These are phyloP conservation scores for Trametes elegans DNA, from an alignment of 768 basidiomycete species.

Conservation along the genomic window DNA sequence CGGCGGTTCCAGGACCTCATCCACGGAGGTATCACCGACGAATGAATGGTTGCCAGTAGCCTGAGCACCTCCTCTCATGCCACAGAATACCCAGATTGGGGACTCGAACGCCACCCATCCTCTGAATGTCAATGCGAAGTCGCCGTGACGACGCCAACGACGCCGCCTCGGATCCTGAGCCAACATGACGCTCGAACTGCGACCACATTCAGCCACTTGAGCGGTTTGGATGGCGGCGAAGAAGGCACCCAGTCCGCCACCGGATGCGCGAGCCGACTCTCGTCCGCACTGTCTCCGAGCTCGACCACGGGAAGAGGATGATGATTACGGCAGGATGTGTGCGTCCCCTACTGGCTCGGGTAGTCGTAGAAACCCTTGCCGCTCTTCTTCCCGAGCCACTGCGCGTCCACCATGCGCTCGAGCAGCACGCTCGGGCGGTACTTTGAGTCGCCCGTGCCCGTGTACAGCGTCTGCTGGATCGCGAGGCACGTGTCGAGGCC, in stretches of 20 bases:
- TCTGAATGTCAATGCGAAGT: neutral
- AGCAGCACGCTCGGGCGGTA: constrained; percentile 90
- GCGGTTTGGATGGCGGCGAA: too few relatives aligned
- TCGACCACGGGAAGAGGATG: neutral
- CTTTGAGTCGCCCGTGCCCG: constrained; percentile 90
- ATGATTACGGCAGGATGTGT: neutral
- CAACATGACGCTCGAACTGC: constrained; percentile 2
- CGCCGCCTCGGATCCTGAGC: constrained; percentile 4
- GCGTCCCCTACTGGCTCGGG: constrained; percentile 14
- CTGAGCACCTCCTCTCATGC: neutral
- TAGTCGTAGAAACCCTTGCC: constrained; percentile 97
- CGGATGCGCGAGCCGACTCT: constrained; percentile 2
- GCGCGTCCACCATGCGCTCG: constrained; percentile 95
- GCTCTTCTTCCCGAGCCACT: constrained; percentile 90
- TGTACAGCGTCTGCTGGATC: constrained; percentile 87
- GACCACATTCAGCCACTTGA: too few relatives aligned
- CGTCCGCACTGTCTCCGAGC: neutral
- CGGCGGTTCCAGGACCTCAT: neutral
- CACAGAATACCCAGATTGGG: neutral
- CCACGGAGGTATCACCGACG: neutral
- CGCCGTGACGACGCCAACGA: neutral
- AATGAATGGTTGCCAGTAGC: neutral
- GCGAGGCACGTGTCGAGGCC: constrained; percentile 97
- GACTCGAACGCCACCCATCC: neutral
- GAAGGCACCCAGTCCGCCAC: too few relatives aligned